phyloP scores from a whole-genome alignment of 352 stramenopile genomes.

The Phytophthora hibernalis region DNA sequence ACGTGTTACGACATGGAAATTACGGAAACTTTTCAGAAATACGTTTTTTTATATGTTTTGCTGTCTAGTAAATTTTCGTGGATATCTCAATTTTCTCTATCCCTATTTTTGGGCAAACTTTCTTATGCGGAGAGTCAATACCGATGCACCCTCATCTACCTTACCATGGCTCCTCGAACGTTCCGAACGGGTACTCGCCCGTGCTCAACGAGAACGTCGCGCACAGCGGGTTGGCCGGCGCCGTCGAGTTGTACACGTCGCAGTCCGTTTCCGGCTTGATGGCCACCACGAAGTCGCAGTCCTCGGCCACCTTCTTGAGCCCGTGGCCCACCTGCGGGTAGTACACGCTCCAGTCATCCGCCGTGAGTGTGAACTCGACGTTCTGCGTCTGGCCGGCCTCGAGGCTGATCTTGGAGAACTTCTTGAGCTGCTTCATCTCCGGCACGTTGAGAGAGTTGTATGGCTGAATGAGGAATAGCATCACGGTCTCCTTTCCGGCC shows the following conservation, averaged over 20 bases:
- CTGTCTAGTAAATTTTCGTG: too few relatives aligned
- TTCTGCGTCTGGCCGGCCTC: constrained; percentile 36
- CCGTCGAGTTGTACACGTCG: constrained; percentile 41
- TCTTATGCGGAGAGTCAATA: too few relatives aligned
- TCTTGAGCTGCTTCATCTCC: constrained; percentile 38
- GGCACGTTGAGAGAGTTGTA: constrained; percentile 27
- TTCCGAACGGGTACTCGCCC: constrained; percentile 35
- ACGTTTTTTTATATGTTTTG: too few relatives aligned
- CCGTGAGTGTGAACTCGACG: constrained; percentile 49
- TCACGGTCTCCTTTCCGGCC: constrained; percentile 28
- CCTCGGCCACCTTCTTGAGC: constrained; percentile 53
- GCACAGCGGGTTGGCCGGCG: constrained; percentile 37
- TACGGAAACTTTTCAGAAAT: too few relatives aligned
- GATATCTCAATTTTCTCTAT: too few relatives aligned
- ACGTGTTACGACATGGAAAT: too few relatives aligned
- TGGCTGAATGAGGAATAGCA: constrained; percentile 33
- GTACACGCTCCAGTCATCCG: constrained; percentile 43
- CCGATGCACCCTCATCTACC: background rate
- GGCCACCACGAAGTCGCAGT: constrained; percentile 60
- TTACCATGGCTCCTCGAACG: constrained; percentile 35
- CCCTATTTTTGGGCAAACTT: too few relatives aligned
- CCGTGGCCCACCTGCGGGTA: constrained; percentile 63
- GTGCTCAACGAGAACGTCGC: constrained; percentile 45
- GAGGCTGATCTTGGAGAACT: constrained; percentile 59
- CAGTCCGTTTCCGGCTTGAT: constrained; percentile 70